phyloP scores from a whole-genome alignment of 768 basidiomycete species.

The Boletus subcaerulescens region DNA sequence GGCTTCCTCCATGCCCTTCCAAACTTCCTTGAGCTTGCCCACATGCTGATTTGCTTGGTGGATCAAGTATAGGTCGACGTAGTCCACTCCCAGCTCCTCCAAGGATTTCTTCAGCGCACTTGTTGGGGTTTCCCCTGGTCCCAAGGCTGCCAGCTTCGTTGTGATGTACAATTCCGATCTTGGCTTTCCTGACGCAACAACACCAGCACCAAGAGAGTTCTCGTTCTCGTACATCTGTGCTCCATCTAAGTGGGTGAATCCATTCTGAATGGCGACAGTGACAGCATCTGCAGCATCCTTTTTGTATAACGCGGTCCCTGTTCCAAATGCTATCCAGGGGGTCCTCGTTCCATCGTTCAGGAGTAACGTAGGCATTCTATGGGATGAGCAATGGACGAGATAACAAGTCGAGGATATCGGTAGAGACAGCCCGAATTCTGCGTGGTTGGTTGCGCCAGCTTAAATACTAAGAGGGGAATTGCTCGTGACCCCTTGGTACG shows the following conservation, averaged over 20 bases:
- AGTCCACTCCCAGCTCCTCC: slow-evolving; percentile 48
- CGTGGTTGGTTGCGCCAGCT: background rate
- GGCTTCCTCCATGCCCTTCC: slow-evolving; percentile 61
- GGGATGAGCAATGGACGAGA: slow-evolving; percentile 6
- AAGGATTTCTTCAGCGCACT: slow-evolving; percentile 52
- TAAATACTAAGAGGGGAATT: slow-evolving; percentile 16
- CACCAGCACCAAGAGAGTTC: slow-evolving; percentile 47
- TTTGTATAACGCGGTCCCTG: slow-evolving; percentile 50
- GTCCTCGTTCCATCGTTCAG: slow-evolving; percentile 55
- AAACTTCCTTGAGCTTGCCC: slow-evolving; percentile 48
- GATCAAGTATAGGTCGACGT: slow-evolving; percentile 64
- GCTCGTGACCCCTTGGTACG: slow-evolving; percentile 9
- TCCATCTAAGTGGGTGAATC: slow-evolving; percentile 62
- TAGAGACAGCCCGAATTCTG: background rate
- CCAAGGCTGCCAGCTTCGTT: slow-evolving; percentile 45
- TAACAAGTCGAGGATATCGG: background rate
- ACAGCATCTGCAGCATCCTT: slow-evolving; percentile 43
- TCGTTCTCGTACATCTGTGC: slow-evolving; percentile 62
- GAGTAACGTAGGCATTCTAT: slow-evolving; percentile 31
- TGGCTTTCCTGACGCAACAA: slow-evolving; percentile 47
- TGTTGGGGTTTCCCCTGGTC: slow-evolving; percentile 44
- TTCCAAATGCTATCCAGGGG: slow-evolving; percentile 63
- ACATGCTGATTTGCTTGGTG: slow-evolving; percentile 42
- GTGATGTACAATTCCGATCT: slow-evolving; percentile 60
- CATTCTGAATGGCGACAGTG: slow-evolving; percentile 48